phyloP scores from a whole-genome alignment of 2,329 filamentous ascomycete species.

The Fusarium domesticum region DNA sequence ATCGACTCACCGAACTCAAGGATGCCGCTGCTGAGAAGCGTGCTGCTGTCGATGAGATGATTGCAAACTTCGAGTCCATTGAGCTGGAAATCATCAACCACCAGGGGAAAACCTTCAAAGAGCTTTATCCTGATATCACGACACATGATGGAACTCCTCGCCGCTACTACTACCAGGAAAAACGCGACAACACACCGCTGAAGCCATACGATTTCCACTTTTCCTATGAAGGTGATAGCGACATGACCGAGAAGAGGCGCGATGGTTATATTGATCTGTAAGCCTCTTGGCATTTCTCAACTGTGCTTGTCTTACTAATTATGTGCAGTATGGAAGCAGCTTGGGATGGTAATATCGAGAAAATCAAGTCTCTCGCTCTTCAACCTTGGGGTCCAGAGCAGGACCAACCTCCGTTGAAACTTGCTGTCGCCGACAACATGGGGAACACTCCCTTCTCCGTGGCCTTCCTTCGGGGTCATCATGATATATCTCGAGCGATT shows the following conservation, averaged over 20 bases:
- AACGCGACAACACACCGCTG: conserved; percentile 15
- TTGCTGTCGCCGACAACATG: conserved; percentile 55
- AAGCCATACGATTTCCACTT: conserved; percentile 49
- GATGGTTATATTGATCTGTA: conserved; percentile 62
- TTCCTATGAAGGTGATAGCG: conserved; percentile 50
- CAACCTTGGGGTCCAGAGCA: conserved; percentile 54
- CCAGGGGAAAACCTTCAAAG: conserved; percentile 64
- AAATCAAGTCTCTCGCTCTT: conserved; percentile 63
- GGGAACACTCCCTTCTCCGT: conserved; percentile 63
- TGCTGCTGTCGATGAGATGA: conserved; percentile 43
- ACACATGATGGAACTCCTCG: conserved; percentile 11
- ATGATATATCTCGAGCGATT: conserved; percentile 60
- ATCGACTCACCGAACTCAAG: conserved; percentile 12
- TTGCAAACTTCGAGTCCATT: conserved; percentile 13
- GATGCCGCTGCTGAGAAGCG: conserved; percentile 51
- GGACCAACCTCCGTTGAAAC: conserved; percentile 58
- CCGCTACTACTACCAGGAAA: not conserved
- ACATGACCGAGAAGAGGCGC: conserved; percentile 53
- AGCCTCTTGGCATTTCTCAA: conserved; percentile 33
- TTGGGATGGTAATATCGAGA: conserved; percentile 66
- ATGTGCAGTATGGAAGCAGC: conserved; percentile 62
- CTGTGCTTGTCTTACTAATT: conserved; percentile 7
- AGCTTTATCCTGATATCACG: conserved; percentile 57
- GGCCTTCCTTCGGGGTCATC: conserved; percentile 64
- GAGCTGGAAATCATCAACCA: conserved; percentile 48